Conservation (phyloP, 768 basidiomycete genomes). For the Lactifluus pinguis region DNA sequence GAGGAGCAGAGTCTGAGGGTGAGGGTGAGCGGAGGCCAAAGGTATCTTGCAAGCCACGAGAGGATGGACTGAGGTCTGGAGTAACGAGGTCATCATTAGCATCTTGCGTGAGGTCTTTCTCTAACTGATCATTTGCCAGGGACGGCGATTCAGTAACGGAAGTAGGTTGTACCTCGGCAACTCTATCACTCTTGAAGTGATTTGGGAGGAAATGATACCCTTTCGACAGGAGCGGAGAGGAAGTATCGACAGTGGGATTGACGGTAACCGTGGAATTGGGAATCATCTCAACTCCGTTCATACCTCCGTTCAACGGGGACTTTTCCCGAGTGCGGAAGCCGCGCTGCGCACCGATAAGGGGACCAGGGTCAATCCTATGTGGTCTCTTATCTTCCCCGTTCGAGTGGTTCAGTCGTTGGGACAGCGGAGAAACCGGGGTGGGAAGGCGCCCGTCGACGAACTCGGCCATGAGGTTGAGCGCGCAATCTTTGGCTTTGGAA, state of each 20-base stretch:
- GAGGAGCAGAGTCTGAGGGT: slow-evolving; percentile 12
- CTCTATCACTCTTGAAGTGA: background rate
- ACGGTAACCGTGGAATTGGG: slow-evolving; percentile 15
- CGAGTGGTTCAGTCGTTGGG: slow-evolving; percentile 20
- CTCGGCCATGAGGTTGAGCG: slow-evolving; percentile 51
- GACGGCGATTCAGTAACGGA: slow-evolving; percentile 14
- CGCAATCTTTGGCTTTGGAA: slow-evolving; percentile 50
- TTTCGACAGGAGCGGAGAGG: background rate
- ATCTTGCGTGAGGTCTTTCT: slow-evolving; percentile 21
- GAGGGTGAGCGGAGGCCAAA: slow-evolving; percentile 14
- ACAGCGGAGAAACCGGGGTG: slow-evolving; percentile 19
- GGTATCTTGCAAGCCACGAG: background rate
- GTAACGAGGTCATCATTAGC: background rate
- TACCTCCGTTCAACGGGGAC: slow-evolving; percentile 47
- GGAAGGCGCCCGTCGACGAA: slow-evolving; percentile 43
- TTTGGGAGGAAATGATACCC: background rate
- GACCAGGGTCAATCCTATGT: slow-evolving; percentile 43
- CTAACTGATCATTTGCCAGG: slow-evolving; percentile 22
- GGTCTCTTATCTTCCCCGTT: slow-evolving; percentile 7
- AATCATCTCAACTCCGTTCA: slow-evolving; percentile 55
- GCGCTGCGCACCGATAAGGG: slow-evolving; percentile 48
- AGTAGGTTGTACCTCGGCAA: background rate
- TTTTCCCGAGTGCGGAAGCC: slow-evolving; percentile 57
- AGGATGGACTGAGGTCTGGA: background rate
- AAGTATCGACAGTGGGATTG: slow-evolving; percentile 14